Evolutionary conservation across 495 filamentous ascomycete genomes (phyloP), one percentile per base, ranked within the genome.

Genomic region (Cairneyella variabilis): DNA sequence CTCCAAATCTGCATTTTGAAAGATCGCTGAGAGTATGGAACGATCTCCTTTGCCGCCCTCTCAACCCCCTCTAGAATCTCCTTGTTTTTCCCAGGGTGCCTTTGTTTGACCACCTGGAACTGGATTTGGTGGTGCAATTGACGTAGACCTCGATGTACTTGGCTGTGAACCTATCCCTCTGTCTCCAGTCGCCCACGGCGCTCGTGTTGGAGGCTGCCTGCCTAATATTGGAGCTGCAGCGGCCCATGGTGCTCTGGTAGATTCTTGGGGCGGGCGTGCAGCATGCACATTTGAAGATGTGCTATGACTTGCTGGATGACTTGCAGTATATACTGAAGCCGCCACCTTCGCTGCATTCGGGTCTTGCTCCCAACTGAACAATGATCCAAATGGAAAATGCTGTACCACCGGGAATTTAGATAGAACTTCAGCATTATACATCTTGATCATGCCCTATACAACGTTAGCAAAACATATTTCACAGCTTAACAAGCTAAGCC

Each of bases 361-460:
- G 62, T 95, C 85, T 42, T 69, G 70, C 12, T 93, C 87, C 88
- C 89, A 96, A 53, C 75, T 80, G 65, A 95, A 93, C 9, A 97
- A 69, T 26, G 84, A 87, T 21, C 95, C 93, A 63, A 98, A 97
- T 3, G 86, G 72, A 60, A 98, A 97, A 70, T 98, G 95, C 66
- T 98, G 93, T 66, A 97, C 95, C 14, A 98, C 95, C 3, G 93
- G 93, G 54, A 97, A 80, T 68, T 98, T 98, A 25, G 84, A 85
- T 30, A 98, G 73, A 0, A 98, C 91, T 64, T 98, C 95, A 54
- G 86, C 88, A 56, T 91, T 84, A 67, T 91, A 97, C 93, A 98
- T 98, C 67, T 90, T 92, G 62, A 91, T 84, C 93, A 98, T 96
- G 26, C 91, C 91, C 66, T 71, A 54, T 12, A 18, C 22, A 26